These are phyloP conservation scores for Oryza meyeriana DNA, from an alignment of 176 grass and related monocot genomes.

Conservation along the genomic window DNA sequence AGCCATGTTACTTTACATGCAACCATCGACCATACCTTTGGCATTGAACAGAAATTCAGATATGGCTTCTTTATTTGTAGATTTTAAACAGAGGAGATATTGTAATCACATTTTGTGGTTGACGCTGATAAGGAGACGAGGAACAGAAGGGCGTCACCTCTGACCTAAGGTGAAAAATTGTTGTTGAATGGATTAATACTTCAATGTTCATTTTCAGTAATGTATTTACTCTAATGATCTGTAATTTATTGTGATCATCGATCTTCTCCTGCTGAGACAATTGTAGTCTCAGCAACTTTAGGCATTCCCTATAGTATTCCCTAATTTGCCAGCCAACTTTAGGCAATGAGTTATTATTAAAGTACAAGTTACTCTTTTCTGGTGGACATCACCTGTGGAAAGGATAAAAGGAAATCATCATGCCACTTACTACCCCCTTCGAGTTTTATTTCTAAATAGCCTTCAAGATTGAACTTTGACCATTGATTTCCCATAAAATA, in stretches of 20 bases:
- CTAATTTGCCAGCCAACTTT: conserved; percentile 16
- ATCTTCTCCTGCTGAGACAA: background rate
- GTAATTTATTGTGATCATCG: background rate
- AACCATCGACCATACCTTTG: background rate
- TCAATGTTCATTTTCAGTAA: background rate
- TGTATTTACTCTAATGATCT: conserved; percentile 5
- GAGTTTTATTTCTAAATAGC: background rate
- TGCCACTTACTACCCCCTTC: background rate
- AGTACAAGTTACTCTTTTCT: background rate
- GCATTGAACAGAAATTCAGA: background rate
- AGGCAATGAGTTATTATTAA: background rate
- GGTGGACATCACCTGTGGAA: background rate
- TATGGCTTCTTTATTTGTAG: background rate
- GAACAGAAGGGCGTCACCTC: background rate
- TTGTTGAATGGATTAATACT: background rate
- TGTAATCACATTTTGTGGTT: conserved; percentile 14
- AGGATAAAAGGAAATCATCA: background rate
- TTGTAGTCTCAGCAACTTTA: conserved; percentile 15
- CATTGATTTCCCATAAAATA: background rate
- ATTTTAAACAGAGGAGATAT: conserved; percentile 16
- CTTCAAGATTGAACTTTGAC: background rate
- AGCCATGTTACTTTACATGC: background rate
- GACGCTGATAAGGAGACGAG: conserved; percentile 2
- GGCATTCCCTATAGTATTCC: background rate
- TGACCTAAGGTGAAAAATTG: conserved; percentile 31